Evolutionary conservation across 495 filamentous ascomycete species (phyloP), one percentile per base, ranked within the genome.

Genomic region (Hyphodiscus hymeniophilus): DNA sequence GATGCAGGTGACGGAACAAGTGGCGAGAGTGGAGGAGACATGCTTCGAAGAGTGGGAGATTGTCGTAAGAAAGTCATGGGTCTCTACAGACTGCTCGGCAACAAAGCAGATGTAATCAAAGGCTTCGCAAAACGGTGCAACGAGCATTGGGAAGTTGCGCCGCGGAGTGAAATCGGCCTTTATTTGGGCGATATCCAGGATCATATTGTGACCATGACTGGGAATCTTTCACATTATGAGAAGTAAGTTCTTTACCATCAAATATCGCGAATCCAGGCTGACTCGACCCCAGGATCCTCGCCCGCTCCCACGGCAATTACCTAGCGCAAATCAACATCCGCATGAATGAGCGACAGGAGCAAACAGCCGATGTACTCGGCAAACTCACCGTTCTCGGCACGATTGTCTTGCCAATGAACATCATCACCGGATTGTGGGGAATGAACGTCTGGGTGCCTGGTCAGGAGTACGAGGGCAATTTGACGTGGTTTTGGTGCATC

Each of bases 121-220:
- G 89, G 92, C 1, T 96, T 98, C 53, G 92, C 92, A n/a, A 98
- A 98, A 68, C 74, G 92, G 16, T 98, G 92, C 64, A 98, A 95
- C 56, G 92, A 98, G 68, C 87, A 91, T 52, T 98, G 92, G 89
- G 87, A 95, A 58, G 84, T 98, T 35, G 94, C 92, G 21, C 92
- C 92, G 42, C 74, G 91, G 50, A 89, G 84, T 26, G 92, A 98
- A 64, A 96, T 98, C 65, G 91, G 92, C 6, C 60, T 97, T 45
- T 98, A 96, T 66, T 66, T 98, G 50, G 91, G 92, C 44, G 92
- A 96, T 71, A 96, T 98, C 56, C 92, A 97, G 66, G 92, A 98
- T 68, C 91, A 96, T 63, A 95, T 96, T 57, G 81, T 98, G 66
- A 98, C 91, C 41, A 96, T 96, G 92, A 95, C 89, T 28, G 81